Base-by-base conservation (phyloP, 2,329 filamentous ascomycete species). In the Pezicula rhizophila region DNA sequence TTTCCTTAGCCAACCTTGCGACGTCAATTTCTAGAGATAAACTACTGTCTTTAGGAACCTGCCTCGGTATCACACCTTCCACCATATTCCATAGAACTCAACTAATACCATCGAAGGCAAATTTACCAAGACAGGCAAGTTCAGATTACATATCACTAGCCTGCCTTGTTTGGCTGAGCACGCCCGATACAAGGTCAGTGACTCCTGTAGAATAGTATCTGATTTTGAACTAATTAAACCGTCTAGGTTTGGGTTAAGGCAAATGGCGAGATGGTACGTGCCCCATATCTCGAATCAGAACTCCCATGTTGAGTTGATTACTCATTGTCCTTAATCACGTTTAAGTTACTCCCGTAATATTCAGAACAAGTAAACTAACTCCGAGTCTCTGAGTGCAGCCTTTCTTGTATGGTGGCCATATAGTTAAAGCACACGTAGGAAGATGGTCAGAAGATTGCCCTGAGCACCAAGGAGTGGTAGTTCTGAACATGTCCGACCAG, bases 61-160 rank as follows among this genome's bases (percentile, higher is more conserved):
- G 91, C 66, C 72, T 97, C 11, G 81, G 80, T 78, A 70, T 40
- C 54, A 5, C 14, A 5, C 33, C 20, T 38, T 8, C 15, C 10
- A 17, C 17, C 4, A 10, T 42, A 8, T 17, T 5, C 40, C 5
- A 26, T 17, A 34, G 40, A 23, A n/a, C 25, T 14, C 10, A 20
- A 33, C 59, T 61, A 50, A 62, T 35, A 40, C n/a, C n/a, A 4
- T 41, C 33, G 31, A 42, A 80, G 90, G 90, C 63, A 96, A 96
- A 67, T 95, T 96, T 73, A 96, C 91, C 53, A 97, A 96, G 76
- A 88, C 90, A 4, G 89, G 90, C 55, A 96, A 97, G 69, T 97
- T 99, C 74, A 77, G 92, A 46, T 76, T 99, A 48, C 91, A 96
- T 72, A 88, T 97, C 64, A 97, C 92, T 1, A 87, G 58, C 15